These are phyloP conservation scores for Phlebiopsis gigantea DNA, from an alignment of 768 basidiomycete genomes.

Conservation along the genomic window DNA sequence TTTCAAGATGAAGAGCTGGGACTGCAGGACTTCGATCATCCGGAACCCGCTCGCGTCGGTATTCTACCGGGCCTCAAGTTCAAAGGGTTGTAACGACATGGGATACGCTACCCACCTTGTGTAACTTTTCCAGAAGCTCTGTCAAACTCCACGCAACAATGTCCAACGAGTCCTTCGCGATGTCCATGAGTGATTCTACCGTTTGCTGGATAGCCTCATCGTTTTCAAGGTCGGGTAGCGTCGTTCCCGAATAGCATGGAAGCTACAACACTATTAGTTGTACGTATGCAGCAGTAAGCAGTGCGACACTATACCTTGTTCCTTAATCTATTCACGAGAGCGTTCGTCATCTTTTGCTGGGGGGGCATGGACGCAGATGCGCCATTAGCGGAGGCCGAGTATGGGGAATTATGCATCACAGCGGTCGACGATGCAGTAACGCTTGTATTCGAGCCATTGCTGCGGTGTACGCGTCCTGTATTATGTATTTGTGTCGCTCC, in stretches of 20 bases:
- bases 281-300: not conserved
- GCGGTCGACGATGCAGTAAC: constrained; percentile 18
- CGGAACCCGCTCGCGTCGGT: constrained; percentile 45
- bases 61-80: constrained; percentile 36
- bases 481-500: constrained; percentile 31
- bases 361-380: constrained; percentile 37
- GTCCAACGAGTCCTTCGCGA: constrained; percentile 72
- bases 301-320: constrained; percentile 54
- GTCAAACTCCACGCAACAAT: constrained; percentile 75
- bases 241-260: constrained; percentile 76
- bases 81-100: not conserved
- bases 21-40: constrained; percentile 73
- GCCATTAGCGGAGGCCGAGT: constrained; percentile 27
- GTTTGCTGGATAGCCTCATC: constrained; percentile 73
- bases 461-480: constrained; percentile 50
- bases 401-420: constrained; percentile 19
- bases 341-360: constrained; percentile 79
- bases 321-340: constrained; percentile 74
- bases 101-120: constrained; percentile 46
- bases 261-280: constrained; percentile 45
- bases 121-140: constrained; percentile 71
- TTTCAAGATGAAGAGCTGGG: constrained; percentile 82
- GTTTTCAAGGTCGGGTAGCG: constrained; percentile 66
- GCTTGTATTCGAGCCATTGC: constrained; percentile 47
- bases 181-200: constrained; percentile 73